Percentiles rank a stretch among this genome's conserved stretches.
Evolutionary conservation across 1,284 basidiomycete species (phyloP).

Genomic region (Amylostereum areolatum): DNA sequence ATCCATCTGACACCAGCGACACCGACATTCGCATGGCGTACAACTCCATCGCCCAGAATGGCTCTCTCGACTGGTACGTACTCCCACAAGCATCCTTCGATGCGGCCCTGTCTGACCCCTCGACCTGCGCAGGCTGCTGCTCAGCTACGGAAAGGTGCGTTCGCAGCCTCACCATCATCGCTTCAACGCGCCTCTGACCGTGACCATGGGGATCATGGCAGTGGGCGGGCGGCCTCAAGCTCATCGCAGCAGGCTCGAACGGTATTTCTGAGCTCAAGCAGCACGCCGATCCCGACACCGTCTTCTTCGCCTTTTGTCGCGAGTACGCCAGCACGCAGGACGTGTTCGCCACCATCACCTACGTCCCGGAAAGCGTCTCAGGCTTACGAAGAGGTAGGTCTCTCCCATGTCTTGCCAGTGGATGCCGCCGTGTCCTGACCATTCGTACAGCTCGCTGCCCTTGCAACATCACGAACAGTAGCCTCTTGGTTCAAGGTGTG

Average conservation of each 20-base stretch:
- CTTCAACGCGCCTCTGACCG: not conserved
- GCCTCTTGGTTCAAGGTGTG: constrained; percentile 13
- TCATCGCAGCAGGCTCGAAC: constrained; percentile 11
- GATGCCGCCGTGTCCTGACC: too few relatives aligned
- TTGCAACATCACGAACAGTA: constrained; percentile 9
- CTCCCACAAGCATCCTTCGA: not conserved
- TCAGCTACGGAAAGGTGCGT: constrained; percentile 11
- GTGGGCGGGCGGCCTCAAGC: constrained; percentile 11
- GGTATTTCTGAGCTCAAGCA: constrained; percentile 10
- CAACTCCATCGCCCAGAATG: constrained; percentile 6
- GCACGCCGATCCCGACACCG: constrained; percentile 3
- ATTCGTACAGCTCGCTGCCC: constrained; percentile 6
- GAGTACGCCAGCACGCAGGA: constrained; percentile 1
- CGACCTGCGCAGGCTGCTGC: constrained; percentile 5
- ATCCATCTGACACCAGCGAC: constrained; percentile 1
- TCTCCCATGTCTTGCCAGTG: too few relatives aligned
- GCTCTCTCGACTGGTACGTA: constrained; percentile 10
- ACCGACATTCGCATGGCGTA: constrained; percentile 12
- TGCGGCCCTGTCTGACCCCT: not conserved
- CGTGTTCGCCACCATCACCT: constrained; percentile 9
- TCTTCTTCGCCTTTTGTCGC: constrained; percentile 10
- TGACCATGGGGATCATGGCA: not conserved
- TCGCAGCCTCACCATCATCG: not conserved
- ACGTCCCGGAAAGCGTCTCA: constrained; percentile 10
- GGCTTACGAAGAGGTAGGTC: constrained; percentile 8